Base-by-base conservation (phyloP, 2,329 filamentous ascomycete species). In the Ophiostoma populinum region DNA sequence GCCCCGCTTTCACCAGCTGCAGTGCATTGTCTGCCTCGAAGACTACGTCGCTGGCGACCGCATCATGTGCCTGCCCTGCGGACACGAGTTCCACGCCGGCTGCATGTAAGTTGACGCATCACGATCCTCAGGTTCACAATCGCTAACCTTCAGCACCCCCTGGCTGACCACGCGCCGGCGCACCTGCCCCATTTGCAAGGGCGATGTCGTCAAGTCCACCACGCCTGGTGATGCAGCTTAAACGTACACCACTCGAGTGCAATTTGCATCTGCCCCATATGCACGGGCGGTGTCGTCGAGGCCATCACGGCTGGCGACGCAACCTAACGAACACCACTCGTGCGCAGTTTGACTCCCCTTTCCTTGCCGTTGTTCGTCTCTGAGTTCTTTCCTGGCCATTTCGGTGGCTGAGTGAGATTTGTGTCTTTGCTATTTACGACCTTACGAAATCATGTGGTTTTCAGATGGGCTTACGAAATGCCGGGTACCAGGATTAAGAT, bases 151-250 rank as follows among this genome's bases (percentile, higher is more conserved):
- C 43, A 93, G 85, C 51, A 95, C 90, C 5, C 90, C 90, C 2
- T 98, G 90, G 90, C 63, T 98, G 35, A 94, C 87, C 1, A 95
- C 86, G 12, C 76, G 87, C 32, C 79, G 90, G 43, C 77, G 90
- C 43, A 98, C 90, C n/a, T 98, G 90, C 49, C 90, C 90, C 1
- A 95, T 98, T 41, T 98, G 90, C 61, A 98, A 98, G 60, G 85
- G 86, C 32, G 90, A 98, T 51, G 90, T 98, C 24, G 87, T 98
- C 12, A 62, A 69, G 16, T 37, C 29, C 0, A 11, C 36, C 1
- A 11, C 36, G 1, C n/a, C 22, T 2, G 39, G 42, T 24, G 42
- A 41, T 1, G 24, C 35, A 1, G 37, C 38, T 5, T 40, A 30
- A 21, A 8, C n/a, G 13, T 19, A 18, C 17, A 22, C n/a, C 11